Conservation (phyloP, 2,329 filamentous ascomycete genomes). For the Aaosphaeria pasadenensis region DNA sequence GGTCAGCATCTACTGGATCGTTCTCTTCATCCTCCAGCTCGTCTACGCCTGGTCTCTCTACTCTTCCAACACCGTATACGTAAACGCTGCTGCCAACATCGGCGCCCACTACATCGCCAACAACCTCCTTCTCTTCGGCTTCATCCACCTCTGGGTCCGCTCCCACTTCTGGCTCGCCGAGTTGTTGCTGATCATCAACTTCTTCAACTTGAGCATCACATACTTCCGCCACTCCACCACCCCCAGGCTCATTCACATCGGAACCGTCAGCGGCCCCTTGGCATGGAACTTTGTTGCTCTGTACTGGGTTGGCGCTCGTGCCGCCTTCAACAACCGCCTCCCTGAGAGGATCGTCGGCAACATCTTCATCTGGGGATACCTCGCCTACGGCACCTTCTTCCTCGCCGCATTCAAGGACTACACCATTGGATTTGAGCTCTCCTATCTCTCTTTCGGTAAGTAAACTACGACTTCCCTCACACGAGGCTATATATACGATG, state of each 20-base stretch:
- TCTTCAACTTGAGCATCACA: conserved; percentile 72
- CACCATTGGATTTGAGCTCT: conserved; percentile 77
- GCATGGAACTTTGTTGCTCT: conserved; percentile 84
- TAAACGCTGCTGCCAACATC: conserved; percentile 70
- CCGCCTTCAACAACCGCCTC: conserved; percentile 57
- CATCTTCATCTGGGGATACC: conserved; percentile 80
- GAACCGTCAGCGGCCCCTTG: conserved; percentile 72
- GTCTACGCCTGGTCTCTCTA: conserved; percentile 77
- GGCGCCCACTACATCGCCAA: conserved; percentile 82
- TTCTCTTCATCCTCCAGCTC: conserved; percentile 72
- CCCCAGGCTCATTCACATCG: conserved; percentile 71
- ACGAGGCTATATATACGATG: too few relatives aligned
- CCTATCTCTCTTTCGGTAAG: conserved; percentile 67
- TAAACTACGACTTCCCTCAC: conserved; percentile 1
- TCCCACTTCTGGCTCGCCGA: conserved; percentile 73
- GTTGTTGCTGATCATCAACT: conserved; percentile 74
- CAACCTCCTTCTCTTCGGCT: conserved; percentile 79
- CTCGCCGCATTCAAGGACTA: conserved; percentile 70
- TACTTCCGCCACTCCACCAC: conserved; percentile 78
- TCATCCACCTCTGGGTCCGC: conserved; percentile 79
- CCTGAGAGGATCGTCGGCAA: conserved; percentile 80
- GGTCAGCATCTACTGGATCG: conserved; percentile 72
- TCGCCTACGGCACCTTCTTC: conserved; percentile 75
- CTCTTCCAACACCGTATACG: conserved; percentile 59
- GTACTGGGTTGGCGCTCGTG: conserved; percentile 86